Evolutionary conservation across 2,329 filamentous ascomycete species (phyloP).

Genomic region (Pseudogymnoascus sp.): DNA sequence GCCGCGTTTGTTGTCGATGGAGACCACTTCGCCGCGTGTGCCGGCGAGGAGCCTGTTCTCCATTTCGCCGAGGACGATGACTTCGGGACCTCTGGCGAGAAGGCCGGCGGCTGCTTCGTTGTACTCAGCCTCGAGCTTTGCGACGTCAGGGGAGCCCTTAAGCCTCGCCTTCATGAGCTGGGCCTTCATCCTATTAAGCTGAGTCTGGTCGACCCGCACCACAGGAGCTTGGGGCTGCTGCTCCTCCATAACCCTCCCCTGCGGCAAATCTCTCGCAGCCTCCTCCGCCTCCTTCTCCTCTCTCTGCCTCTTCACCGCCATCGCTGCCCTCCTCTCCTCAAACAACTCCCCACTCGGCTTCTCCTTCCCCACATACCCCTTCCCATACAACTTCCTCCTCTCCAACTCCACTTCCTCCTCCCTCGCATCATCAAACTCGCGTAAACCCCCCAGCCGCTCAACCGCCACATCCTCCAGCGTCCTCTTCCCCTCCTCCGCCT

Average conservation of each 20-base stretch:
- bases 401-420: conserved; percentile 93
- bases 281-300: conserved; percentile 29
- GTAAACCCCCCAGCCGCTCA: conserved; percentile 72
- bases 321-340: conserved; percentile 62
- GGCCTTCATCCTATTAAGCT: conserved; percentile 82
- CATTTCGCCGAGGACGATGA: conserved; percentile 79
- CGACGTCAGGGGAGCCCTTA: conserved; percentile 65
- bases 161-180: conserved; percentile 95
- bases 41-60: conserved; percentile 85
- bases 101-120: conserved; percentile 63
- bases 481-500: conserved; percentile 66
- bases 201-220: conserved; percentile 62
- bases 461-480: conserved; percentile 73
- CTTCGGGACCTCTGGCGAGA: conserved; percentile 50
- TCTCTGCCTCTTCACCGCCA: conserved; percentile 40
- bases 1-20: conserved; percentile 72
- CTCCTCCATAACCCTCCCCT: conserved; percentile 54
- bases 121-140: conserved; percentile 75
- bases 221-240: conserved; percentile 40
- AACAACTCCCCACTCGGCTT: conserved; percentile 85
- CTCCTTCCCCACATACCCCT: conserved; percentile 75
- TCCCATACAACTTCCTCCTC: conserved; percentile 71
- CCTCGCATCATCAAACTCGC: conserved; percentile 83
- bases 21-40: conserved; percentile 63
- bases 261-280: conserved; percentile 33